phyloP scores from a whole-genome alignment of 768 basidiomycete species.

The Termitomyces sp. region DNA sequence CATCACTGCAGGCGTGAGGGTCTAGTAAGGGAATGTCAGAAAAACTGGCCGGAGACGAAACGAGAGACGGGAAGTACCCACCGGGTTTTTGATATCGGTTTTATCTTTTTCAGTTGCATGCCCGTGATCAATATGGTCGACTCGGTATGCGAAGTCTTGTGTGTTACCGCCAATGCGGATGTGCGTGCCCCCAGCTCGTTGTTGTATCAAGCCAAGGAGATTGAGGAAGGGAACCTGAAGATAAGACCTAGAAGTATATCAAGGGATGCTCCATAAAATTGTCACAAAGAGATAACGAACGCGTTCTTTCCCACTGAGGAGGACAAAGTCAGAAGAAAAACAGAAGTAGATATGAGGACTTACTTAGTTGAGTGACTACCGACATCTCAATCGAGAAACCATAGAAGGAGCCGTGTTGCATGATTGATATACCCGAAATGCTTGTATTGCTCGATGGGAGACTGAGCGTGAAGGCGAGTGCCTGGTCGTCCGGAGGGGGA shows the following conservation, averaged over 20 bases:
- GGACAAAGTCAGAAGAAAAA: slow-evolving; percentile 1
- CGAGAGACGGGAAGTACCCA: slow-evolving; percentile 8
- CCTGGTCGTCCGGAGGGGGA: slow-evolving; percentile 37
- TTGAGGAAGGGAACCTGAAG: slow-evolving; percentile 59
- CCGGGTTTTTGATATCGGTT: slow-evolving; percentile 23
- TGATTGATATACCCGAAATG: slow-evolving; percentile 31
- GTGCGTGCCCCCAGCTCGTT: slow-evolving; percentile 48
- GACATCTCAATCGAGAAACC: slow-evolving; percentile 79
- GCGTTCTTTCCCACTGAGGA: slow-evolving; percentile 48
- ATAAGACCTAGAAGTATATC: slow-evolving; percentile 32
- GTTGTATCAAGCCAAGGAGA: slow-evolving; percentile 52
- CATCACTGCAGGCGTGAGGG: slow-evolving; percentile 60
- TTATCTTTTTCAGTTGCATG: slow-evolving; percentile 40
- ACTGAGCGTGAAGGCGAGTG: slow-evolving; percentile 39
- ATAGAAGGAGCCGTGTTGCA: slow-evolving; percentile 50
- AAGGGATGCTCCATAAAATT: background rate
- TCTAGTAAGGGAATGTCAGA: slow-evolving; percentile 23
- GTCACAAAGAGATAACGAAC: slow-evolving; percentile 21
- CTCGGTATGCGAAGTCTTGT: slow-evolving; percentile 47
- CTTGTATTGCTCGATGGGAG: slow-evolving; percentile 28
- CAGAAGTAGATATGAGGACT: slow-evolving; percentile 25
- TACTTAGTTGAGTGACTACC: slow-evolving; percentile 60
- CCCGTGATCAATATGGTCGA: slow-evolving; percentile 33
- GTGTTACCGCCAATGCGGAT: slow-evolving; percentile 64
- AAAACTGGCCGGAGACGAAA: background rate